Evolutionary conservation across 2,329 filamentous ascomycete genomes (phyloP).

Genomic region (Curvularia verruculosa): DNA sequence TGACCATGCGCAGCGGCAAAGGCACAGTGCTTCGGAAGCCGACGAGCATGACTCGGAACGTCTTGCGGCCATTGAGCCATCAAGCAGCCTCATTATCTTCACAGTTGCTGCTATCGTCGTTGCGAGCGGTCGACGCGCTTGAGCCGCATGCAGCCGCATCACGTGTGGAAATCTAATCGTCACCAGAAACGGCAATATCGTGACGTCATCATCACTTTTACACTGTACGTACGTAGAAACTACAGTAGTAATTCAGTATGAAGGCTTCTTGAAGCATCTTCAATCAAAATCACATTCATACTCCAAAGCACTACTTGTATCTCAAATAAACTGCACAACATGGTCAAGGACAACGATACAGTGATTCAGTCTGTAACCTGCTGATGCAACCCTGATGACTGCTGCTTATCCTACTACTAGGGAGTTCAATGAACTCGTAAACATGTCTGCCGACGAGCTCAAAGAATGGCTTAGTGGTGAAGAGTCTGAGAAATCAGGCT

Average conservation of each 20-base stretch:
- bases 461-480: slow-evolving; percentile 66
- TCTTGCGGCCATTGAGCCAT: background rate
- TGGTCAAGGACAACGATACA: slow-evolving; percentile 60
- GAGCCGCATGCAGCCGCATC: background rate
- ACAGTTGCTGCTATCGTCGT: background rate
- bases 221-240: background rate
- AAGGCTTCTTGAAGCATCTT: background rate
- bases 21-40: background rate
- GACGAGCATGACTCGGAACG: background rate
- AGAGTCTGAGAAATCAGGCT: slow-evolving; percentile 65
- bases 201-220: background rate
- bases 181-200: background rate
- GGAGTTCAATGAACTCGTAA: slow-evolving; percentile 71
- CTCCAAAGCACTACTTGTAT: background rate
- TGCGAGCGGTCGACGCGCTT: background rate
- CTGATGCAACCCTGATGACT: background rate
- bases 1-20: background rate
- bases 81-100: background rate
- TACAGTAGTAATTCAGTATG: background rate
- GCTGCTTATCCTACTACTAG: slow-evolving; percentile 34
- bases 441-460: slow-evolving; percentile 67
- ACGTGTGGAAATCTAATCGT: background rate
- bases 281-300: background rate
- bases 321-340: slow-evolving; percentile 35
- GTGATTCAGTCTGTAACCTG: slow-evolving; percentile 53